A percentile compares a stretch with the other conserved stretches of the same genome.
Conservation (phyloP, 331 rosid genomes). For the Malus hybrid region DNA sequence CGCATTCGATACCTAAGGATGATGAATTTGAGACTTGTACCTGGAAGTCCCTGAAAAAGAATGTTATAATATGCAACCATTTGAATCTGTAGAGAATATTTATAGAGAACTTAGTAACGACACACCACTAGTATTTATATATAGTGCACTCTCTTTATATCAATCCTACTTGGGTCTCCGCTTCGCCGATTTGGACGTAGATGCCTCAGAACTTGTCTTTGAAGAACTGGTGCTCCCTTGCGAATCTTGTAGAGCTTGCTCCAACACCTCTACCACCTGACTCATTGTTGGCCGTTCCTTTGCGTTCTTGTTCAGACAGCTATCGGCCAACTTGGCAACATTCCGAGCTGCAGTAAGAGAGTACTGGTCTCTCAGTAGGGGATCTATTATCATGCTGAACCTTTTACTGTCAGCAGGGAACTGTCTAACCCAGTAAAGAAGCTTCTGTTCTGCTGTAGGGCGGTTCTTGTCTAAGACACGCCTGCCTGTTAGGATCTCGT, state of each 20-base stretch:
- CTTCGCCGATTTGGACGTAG: constrained; percentile 23
- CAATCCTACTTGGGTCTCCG: constrained; percentile 27
- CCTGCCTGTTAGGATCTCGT: constrained; percentile 85
- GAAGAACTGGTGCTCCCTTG: constrained; percentile 19
- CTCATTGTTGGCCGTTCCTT: constrained; percentile 74
- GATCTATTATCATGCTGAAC: constrained; percentile 70
- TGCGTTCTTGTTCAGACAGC: constrained; percentile 67
- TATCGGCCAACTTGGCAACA: constrained; percentile 71
- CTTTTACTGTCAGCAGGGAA: constrained; percentile 48
- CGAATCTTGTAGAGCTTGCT: constrained; percentile 54
- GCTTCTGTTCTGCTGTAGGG: constrained; percentile 57
- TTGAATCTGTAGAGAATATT: no score
- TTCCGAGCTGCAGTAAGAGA: constrained; percentile 37
- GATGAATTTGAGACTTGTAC: neutral
- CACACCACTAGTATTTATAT: no score
- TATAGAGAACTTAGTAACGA: no score
- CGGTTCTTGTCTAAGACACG: constrained; percentile 53
- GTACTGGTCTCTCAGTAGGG: constrained; percentile 47
- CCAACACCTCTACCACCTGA: constrained; percentile 53
- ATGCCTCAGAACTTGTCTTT: constrained; percentile 14
- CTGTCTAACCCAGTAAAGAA: constrained; percentile 68
- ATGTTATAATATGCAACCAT: no score
- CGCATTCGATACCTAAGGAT: neutral
- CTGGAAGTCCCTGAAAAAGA: neutral
- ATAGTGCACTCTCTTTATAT: neutral